phyloP scores from a whole-genome alignment of 179 eudicot species.

The Drosera spatulata region DNA sequence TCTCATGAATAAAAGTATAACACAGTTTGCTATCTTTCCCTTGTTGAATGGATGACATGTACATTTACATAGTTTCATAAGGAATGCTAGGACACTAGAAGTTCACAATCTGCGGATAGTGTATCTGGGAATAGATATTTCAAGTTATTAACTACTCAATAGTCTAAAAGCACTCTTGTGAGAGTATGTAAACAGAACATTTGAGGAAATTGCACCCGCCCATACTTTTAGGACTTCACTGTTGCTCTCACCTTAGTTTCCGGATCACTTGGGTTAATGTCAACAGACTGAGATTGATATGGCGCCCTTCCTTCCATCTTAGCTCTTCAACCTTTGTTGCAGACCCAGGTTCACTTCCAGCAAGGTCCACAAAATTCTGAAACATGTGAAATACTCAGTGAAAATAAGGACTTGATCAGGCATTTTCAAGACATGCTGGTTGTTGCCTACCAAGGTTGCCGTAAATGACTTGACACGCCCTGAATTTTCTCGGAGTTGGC shows the following conservation, averaged over 20 bases:
- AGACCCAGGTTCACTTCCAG: conserved; percentile 96
- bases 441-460: conserved; percentile 61
- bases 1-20: no score
- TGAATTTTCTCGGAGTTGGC: conserved; percentile 59
- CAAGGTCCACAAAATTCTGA: conserved; percentile 98
- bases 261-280: conserved; percentile 90
- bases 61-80: no score
- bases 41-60: no score
- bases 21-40: no score
- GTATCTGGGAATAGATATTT: no score
- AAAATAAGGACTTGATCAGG: background rate
- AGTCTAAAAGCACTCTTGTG: no score
- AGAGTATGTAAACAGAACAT: no score
- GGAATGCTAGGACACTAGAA: no score
- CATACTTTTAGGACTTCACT: background rate
- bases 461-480: conserved; percentile 73
- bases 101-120: no score
- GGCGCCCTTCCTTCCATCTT: conserved; percentile 91
- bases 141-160: no score
- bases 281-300: conserved; percentile 87
- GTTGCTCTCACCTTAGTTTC: conserved; percentile 61
- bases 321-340: conserved; percentile 75
- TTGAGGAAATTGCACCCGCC: no score
- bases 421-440: background rate
- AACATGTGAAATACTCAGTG: conserved; percentile 1